Conservation (phyloP, 1,284 basidiomycete species). For the Agaricales sp. region DNA sequence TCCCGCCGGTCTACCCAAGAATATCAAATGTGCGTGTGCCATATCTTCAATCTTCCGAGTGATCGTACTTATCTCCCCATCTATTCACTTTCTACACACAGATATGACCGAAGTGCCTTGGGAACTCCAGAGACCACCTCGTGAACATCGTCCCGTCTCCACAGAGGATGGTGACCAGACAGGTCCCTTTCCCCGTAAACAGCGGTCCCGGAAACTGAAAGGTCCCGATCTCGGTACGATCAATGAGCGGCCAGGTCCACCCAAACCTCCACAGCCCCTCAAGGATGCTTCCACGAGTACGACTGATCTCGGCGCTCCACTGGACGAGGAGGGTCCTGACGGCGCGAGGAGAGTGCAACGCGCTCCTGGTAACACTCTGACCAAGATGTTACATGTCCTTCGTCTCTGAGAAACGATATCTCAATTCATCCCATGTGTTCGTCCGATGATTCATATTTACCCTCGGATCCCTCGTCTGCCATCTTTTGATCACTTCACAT, state of each 20-base stretch:
- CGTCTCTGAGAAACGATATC: neutral
- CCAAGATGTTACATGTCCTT: neutral
- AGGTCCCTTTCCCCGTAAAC: neutral
- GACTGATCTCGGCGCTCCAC: neutral
- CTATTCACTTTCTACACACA: too few species aligned
- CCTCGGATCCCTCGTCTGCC: neutral
- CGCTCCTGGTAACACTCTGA: neutral
- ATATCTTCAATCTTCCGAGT: too few species aligned
- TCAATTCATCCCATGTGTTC: too few species aligned
- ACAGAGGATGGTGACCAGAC: neutral
- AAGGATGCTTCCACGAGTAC: neutral
- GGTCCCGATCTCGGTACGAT: neutral
- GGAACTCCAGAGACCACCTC: neutral
- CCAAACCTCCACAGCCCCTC: neutral
- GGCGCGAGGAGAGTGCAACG: neutral
- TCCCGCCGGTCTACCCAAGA: neutral
- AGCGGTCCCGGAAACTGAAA: neutral
- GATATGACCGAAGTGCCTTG: neutral
- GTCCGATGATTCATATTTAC: neutral
- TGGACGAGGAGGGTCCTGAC: neutral
- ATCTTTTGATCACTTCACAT: too few species aligned
- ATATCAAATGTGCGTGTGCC: neutral
- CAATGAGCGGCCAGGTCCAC: neutral
- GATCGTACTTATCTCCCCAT: too few species aligned
- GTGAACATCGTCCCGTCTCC: neutral